Conservation (phyloP, 2,329 filamentous ascomycete genomes). For the Beauveria varroae region DNA sequence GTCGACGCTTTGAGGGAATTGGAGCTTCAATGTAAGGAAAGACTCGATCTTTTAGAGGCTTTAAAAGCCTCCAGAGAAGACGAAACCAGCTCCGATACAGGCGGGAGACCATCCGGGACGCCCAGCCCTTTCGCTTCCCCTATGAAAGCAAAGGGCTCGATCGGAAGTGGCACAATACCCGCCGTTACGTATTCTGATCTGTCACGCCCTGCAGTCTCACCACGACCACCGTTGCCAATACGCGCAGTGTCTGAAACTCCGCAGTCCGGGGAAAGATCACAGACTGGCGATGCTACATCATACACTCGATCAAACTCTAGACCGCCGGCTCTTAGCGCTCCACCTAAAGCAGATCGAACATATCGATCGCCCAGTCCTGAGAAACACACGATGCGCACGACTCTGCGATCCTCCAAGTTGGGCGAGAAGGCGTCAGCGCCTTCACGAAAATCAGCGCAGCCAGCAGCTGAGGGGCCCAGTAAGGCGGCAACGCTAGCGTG, state of each 20-base stretch:
- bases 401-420: constrained; percentile 43
- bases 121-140: constrained; percentile 18
- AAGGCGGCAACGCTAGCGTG: constrained; percentile 60
- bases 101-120: constrained; percentile 16
- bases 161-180: constrained; percentile 75
- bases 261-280: constrained; percentile 27
- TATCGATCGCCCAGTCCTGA: constrained; percentile 50
- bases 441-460: constrained; percentile 33
- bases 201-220: constrained; percentile 57
- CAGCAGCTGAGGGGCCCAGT: constrained; percentile 46
- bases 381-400: constrained; percentile 55
- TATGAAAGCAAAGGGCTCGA: constrained; percentile 47
- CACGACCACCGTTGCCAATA: constrained; percentile 48
- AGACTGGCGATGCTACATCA: constrained; percentile 8
- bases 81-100: constrained; percentile 13
- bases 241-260: constrained; percentile 45
- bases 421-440: constrained; percentile 34
- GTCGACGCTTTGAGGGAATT: constrained; percentile 74
- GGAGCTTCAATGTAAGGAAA: constrained; percentile 87
- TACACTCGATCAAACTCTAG: constrained; percentile 12
- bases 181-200: constrained; percentile 73
- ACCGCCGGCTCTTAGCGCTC: constrained; percentile 25
- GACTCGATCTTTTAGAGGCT: constrained; percentile 80
- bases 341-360: constrained; percentile 28
- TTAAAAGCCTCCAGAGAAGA: constrained; percentile 57